Evolutionary conservation across 2,329 filamentous ascomycete species (phyloP).

Genomic region (Paecilomyces sp.): DNA sequence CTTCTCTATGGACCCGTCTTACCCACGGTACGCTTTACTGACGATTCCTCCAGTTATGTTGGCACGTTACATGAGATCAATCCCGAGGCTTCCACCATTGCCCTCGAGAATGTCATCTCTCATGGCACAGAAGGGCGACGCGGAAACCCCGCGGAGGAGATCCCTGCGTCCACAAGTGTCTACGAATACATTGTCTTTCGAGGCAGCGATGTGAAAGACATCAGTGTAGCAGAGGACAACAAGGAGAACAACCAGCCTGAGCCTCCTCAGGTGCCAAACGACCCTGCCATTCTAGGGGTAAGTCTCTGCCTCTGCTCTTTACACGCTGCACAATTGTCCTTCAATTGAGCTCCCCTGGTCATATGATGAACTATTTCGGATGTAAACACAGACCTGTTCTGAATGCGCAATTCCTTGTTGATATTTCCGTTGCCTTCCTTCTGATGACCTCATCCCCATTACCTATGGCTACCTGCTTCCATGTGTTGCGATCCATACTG

Average conservation of each 20-base stretch:
- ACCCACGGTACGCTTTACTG: conserved; percentile 16
- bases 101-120: conserved; percentile 90
- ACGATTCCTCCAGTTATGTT: conserved; percentile 64
- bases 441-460: conserved; percentile 52
- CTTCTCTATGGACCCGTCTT: conserved; percentile 11
- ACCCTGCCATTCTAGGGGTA: conserved; percentile 95
- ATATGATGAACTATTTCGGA: conserved; percentile 86
- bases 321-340: conserved; percentile 2
- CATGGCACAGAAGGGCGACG: conserved; percentile 90
- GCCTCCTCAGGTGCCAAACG: conserved; percentile 75
- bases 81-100: conserved; percentile 92
- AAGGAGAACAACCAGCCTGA: conserved; percentile 65
- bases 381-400: conserved; percentile 80
- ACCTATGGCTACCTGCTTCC: conserved; percentile 3
- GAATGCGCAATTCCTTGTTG: conserved; percentile 93
- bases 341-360: conserved; percentile 16
- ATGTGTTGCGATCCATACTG: conserved; percentile 1
- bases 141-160: conserved; percentile 70
- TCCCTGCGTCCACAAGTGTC: conserved; percentile 74
- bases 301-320: conserved; percentile 45
- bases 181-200: conserved; percentile 99
- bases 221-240: conserved; percentile 81
- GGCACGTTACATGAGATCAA: conserved; percentile 97
- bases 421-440: conserved; percentile 99
- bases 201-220: conserved; percentile 95